Evolutionary conservation across 805 yeast species (phyloP).

Genomic region (Saccharomyces mikatae): DNA sequence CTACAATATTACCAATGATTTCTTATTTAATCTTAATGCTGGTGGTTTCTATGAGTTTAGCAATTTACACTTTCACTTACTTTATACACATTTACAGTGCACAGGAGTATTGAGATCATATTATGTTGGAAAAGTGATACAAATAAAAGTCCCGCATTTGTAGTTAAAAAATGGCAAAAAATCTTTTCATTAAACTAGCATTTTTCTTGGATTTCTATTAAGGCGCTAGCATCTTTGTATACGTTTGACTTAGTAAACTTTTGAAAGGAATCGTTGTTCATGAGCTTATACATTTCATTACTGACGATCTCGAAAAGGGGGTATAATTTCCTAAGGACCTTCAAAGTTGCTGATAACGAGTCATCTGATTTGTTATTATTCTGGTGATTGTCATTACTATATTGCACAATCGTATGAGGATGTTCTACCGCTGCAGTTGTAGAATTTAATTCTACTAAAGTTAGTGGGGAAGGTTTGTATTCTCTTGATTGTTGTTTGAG

Average conservation of each 20-base stretch:
- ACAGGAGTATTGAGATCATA: neutral
- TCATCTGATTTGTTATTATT: neutral
- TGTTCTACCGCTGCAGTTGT: neutral
- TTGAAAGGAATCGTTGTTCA: conserved; percentile 68
- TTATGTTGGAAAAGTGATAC: neutral
- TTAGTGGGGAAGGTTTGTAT: conserved; percentile 3
- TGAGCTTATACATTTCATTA: conserved; percentile 44
- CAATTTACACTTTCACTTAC: neutral
- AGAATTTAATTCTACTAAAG: neutral
- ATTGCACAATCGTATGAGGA: neutral
- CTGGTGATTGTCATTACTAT: neutral
- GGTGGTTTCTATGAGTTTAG: too few relatives aligned
- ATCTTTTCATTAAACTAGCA: neutral
- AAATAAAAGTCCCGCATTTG: neutral
- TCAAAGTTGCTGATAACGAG: conserved; percentile 23
- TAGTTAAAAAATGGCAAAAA: neutral
- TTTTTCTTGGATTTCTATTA: neutral
- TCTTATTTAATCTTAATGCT: neutral
- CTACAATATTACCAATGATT: neutral
- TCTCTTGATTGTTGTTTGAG: neutral
- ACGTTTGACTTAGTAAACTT: conserved; percentile 48
- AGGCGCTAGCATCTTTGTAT: conserved; percentile 27
- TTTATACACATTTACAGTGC: neutral
- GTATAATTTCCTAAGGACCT: conserved; percentile 31
- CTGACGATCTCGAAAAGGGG: conserved; percentile 44